These are phyloP conservation scores for Dendrobium officinale DNA, from an alignment of 106 monocot species.

Conservation along the genomic window DNA sequence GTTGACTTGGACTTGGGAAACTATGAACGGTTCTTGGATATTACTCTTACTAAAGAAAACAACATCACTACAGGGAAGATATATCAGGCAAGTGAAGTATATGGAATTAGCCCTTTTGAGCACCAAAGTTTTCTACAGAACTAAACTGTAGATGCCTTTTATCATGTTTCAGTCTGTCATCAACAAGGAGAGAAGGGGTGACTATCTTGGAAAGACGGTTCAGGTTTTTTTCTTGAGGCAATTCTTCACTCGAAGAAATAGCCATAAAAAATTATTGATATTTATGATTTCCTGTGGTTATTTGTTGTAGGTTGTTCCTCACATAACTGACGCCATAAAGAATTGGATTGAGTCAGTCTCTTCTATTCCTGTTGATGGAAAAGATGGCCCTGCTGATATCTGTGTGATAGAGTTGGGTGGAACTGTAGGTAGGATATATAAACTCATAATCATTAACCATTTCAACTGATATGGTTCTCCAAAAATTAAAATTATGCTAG, in stretches of 20 bases:
- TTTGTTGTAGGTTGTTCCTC: slow-evolving; percentile 56
- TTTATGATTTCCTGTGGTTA: neutral
- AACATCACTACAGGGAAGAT: slow-evolving; percentile 70
- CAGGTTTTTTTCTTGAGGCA: slow-evolving; percentile 35
- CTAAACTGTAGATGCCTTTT: slow-evolving; percentile 10
- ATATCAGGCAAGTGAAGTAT: slow-evolving; percentile 20
- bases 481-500: neutral
- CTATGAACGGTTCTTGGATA: slow-evolving; percentile 59
- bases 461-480: neutral
- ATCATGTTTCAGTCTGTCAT: slow-evolving; percentile 57
- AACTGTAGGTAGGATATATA: slow-evolving; percentile 52
- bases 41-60: slow-evolving; percentile 51
- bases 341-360: slow-evolving; percentile 71
- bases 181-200: slow-evolving; percentile 75
- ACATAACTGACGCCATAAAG: slow-evolving; percentile 76
- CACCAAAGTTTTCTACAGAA: neutral
- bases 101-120: neutral
- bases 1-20: slow-evolving; percentile 64
- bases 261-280: neutral
- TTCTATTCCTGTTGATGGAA: slow-evolving; percentile 58
- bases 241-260: neutral
- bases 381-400: slow-evolving; percentile 53
- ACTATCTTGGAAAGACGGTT: slow-evolving; percentile 91
- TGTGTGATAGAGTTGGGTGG: slow-evolving; percentile 86
- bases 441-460: neutral